Base-by-base conservation (phyloP, 768 basidiomycete species). In the Termitomyces sp. region DNA sequence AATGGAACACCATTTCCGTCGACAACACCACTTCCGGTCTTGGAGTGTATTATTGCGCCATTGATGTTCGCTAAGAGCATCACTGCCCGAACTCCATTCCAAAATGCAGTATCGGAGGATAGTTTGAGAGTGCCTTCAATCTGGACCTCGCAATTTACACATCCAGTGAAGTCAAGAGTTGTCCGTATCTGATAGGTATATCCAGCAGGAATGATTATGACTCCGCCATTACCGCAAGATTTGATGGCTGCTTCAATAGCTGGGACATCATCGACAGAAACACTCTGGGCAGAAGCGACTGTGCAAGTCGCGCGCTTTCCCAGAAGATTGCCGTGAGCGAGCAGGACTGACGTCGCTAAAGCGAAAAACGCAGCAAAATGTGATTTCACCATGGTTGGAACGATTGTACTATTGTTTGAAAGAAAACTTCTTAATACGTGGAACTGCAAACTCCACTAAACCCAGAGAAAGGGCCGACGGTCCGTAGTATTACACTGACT, bases 1-100 rank as follows among this genome's bases (percentile, higher is more conserved):
- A 69, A 73, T 2, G 72, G 71, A 5, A 68, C 65, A 8, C 71
- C 71, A 46, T 73, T 74, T 6, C 73, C 73, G 52, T 74, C 72
- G 34, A 74, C 55, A 29, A 74, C 50, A 37, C 73, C 73, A 2
- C 68, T 65, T 15, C 70, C 70, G 11, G 71, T 72, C 17, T 70
- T 66, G 1, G 72, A 71, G 52, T 64, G 69, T 62, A 74, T 68
- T 42, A 60, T 68, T 7, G 66, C 66, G 7, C 70, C 68, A 4
- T 48, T 63, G 20, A 73, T 63, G 15, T 63, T 70, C 29, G 62
- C 65, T 49, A 74, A 61, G 7, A 70, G 63, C 20, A 72, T 63
- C 14, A 63, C 60, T 42, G 70, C 61, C 9, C 65, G 57, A 20
- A 67, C 65, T 14, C 71, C 73, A 59, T 74, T 64, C 73, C 72